Conservation (phyloP, 2,329 filamentous ascomycete genomes). For the Aspergillus chevalieri region DNA sequence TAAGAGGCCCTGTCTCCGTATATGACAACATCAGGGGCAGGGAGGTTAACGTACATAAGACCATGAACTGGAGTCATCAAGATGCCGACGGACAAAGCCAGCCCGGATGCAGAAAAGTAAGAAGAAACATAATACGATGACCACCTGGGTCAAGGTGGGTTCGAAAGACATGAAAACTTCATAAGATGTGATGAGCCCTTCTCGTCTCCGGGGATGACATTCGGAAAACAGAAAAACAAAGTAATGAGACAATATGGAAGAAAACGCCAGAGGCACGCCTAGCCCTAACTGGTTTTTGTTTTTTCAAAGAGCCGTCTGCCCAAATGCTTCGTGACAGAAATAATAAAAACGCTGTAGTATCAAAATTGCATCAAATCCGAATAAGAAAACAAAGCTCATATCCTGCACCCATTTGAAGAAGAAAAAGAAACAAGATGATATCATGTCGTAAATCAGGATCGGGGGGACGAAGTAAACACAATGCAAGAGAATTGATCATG, state of each 20-base stretch:
- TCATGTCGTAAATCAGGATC: conserved; percentile 26
- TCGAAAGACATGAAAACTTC: conserved; percentile 30
- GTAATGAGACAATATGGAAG: conserved; percentile 17
- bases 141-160: conserved; percentile 23
- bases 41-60: conserved; percentile 49
- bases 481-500: conserved; percentile 18
- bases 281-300: conserved; percentile 25
- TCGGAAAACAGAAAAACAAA: conserved; percentile 8
- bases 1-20: conserved; percentile 35
- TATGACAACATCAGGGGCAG: conserved; percentile 34
- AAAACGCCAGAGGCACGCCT: conserved; percentile 31
- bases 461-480: conserved; percentile 18
- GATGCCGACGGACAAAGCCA: conserved; percentile 31
- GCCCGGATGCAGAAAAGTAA: conserved; percentile 31
- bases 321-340: conserved; percentile 27
- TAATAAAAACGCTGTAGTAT: conserved; percentile 18
- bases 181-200: conserved; percentile 30
- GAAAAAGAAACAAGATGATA: conserved; percentile 18
- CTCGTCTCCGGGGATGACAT: conserved; percentile 7
- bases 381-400: conserved; percentile 13
- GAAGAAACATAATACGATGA: conserved; percentile 21
- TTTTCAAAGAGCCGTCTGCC: conserved; percentile 27
- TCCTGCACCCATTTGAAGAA: conserved; percentile 18
- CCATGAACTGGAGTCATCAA: conserved; percentile 30
- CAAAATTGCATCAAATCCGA: conserved; percentile 18